These are phyloP conservation scores for Pleodorina starrii DNA, from an alignment of 139 green algal genomes.

Conservation along the genomic window DNA sequence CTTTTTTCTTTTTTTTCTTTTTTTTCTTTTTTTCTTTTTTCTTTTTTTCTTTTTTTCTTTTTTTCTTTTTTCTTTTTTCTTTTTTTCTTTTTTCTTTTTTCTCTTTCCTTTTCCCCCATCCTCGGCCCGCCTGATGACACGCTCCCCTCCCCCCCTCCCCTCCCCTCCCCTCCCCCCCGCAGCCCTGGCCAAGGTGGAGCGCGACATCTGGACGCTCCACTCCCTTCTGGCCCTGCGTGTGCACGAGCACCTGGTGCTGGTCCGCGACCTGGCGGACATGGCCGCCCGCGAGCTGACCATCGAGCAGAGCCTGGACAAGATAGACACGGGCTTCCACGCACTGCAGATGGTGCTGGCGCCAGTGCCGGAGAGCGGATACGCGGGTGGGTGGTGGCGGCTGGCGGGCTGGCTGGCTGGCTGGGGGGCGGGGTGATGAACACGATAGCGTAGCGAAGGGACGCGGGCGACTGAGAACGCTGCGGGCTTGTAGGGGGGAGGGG, in stretches of 20 bases:
- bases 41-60: background rate
- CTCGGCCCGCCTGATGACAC: no score
- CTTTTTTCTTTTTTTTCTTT: no score
- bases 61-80: background rate
- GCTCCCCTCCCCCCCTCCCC: background rate
- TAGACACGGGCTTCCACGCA: conserved; percentile 42
- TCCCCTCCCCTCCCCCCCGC: background rate
- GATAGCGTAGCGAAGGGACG: no score
- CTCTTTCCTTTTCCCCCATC: background rate
- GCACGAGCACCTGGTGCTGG: conserved; percentile 46
- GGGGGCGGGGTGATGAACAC: no score
- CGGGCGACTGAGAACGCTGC: no score
- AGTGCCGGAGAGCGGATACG: conserved; percentile 31
- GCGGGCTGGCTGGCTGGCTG: no score
- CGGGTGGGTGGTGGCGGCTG: background rate
- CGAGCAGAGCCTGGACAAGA: conserved; percentile 54
- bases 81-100: background rate
- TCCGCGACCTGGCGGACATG: conserved; percentile 61
- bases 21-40: no score
- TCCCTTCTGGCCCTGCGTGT: conserved; percentile 47
- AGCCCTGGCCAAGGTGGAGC: conserved; percentile 39
- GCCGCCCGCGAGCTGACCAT: conserved; percentile 60
- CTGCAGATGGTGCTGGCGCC: conserved; percentile 30
- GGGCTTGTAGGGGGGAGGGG: no score
- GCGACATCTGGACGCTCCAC: conserved; percentile 54